phyloP scores from a whole-genome alignment of 176 grass and related monocot species.

The Musa schizocarpa region DNA sequence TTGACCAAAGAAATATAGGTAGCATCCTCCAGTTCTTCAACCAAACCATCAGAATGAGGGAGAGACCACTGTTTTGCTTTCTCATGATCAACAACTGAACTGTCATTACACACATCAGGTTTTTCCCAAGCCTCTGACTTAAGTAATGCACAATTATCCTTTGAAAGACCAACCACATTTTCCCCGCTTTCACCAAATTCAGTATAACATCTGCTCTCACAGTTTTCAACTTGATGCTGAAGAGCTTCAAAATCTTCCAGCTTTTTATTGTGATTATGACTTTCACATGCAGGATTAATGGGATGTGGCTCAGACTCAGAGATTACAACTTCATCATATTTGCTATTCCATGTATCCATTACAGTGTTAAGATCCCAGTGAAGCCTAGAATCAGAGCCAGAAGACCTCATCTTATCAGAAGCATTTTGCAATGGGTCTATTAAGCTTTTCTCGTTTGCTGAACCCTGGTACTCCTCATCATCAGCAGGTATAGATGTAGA shows the following conservation, averaged over 20 bases:
- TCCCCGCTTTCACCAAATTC: conserved; percentile 20
- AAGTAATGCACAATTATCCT: conserved; percentile 13
- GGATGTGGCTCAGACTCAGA: conserved; percentile 7
- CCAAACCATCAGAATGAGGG: conserved; percentile 7
- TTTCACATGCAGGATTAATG: conserved; percentile 15
- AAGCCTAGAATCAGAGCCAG: conserved; percentile 49
- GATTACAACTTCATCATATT: conserved; percentile 21
- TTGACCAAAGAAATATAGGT: conserved; percentile 10
- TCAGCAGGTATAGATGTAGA: conserved; percentile 17
- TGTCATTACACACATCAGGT: conserved; percentile 18
- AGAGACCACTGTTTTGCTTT: conserved; percentile 10
- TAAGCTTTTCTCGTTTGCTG: conserved; percentile 22
- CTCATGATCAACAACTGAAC: conserved; percentile 3
- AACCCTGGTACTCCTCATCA: conserved; percentile 2
- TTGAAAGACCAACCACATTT: conserved; percentile 13
- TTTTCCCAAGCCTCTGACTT: conserved; percentile 19
- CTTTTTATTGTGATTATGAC: conserved; percentile 3
- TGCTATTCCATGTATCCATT: conserved; percentile 75
- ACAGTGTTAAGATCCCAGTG: conserved; percentile 93
- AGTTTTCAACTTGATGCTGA: neutral
- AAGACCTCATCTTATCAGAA: conserved; percentile 24
- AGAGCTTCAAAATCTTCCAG: conserved; percentile 5
- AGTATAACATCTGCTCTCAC: conserved; percentile 13
- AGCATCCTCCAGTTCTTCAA: conserved; percentile 7
- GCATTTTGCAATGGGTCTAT: conserved; percentile 22